Evolutionary conservation across 345 rosid genomes (phyloP).

Genomic region (Pelargonium nanum): DNA sequence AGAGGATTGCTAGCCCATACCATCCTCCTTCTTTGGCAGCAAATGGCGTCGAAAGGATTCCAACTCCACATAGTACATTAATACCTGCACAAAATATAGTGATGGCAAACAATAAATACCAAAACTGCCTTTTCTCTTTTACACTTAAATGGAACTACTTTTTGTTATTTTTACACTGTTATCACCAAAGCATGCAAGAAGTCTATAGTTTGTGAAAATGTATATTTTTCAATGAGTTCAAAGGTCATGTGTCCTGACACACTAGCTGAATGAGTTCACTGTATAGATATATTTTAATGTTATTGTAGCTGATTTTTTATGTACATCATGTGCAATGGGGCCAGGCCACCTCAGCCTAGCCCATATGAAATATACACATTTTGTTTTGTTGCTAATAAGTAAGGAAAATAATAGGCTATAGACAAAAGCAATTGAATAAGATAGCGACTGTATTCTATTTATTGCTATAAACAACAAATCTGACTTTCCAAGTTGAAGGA

Average conservation of each 20-base stretch:
- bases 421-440: not conserved
- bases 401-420: not conserved
- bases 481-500: not conserved
- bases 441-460: too few relatives aligned
- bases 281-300: not conserved
- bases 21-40: slow-evolving; percentile 96
- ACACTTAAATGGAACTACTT: too few relatives aligned
- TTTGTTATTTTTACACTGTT: not conserved
- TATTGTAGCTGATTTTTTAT: not conserved
- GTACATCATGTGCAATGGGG: not conserved
- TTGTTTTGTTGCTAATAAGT: not conserved
- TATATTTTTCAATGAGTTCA: not conserved
- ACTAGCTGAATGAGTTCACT: not conserved
- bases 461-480: not conserved
- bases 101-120: too few relatives aligned
- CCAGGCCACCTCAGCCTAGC: too few relatives aligned
- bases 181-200: not conserved
- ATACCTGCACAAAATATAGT: slow-evolving; percentile 34
- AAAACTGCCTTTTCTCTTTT: too few relatives aligned
- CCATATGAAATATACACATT: too few relatives aligned
- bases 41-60: slow-evolving; percentile 80
- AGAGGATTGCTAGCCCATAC: slow-evolving; percentile 51
- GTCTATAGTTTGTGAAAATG: not conserved
- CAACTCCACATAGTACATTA: slow-evolving; percentile 94
- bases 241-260: not conserved